Evolutionary conservation across 352 stramenopile species (phyloP).

Genomic region (Elongisporangium prolatum): DNA sequence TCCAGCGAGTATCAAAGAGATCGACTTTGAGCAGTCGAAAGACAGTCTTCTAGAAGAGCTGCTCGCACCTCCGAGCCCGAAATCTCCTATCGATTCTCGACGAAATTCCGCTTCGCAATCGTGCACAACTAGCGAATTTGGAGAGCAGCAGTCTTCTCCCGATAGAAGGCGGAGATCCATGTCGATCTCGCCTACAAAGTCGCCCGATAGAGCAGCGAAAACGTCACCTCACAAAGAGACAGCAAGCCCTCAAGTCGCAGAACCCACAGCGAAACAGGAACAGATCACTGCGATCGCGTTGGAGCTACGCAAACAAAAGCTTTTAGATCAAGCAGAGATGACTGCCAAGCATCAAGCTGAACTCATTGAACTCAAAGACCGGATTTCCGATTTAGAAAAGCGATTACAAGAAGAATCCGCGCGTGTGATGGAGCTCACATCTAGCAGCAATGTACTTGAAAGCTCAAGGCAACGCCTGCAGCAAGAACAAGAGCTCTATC

Average conservation of each 20-base stretch:
- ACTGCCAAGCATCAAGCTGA: slow-evolving; percentile 3
- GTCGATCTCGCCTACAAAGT: neutral
- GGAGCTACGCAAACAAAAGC: slow-evolving; percentile 6
- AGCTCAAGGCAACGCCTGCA: slow-evolving; percentile 1
- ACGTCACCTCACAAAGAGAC: neutral
- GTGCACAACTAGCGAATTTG: neutral
- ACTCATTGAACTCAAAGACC: slow-evolving; percentile 2
- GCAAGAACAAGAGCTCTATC: slow-evolving; percentile 15
- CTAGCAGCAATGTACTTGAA: neutral
- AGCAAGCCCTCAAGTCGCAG: neutral
- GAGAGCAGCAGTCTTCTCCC: neutral
- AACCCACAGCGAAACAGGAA: neutral
- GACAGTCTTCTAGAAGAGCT: slow-evolving; percentile 64
- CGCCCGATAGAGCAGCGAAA: slow-evolving; percentile 2
- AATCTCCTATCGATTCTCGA: slow-evolving; percentile 9
- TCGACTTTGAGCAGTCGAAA: slow-evolving; percentile 67
- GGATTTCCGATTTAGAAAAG: slow-evolving; percentile 3
- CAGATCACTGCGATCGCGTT: neutral
- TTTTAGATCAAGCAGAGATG: slow-evolving; percentile 4
- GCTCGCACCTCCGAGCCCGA: slow-evolving; percentile 19
- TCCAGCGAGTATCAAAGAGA: slow-evolving; percentile 39
- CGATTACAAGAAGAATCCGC: slow-evolving; percentile 7
- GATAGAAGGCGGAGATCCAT: neutral
- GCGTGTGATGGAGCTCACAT: neutral
- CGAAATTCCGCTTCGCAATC: slow-evolving; percentile 49